Conservation (phyloP, 345 rosid species). For the Populus ilicifolia region DNA sequence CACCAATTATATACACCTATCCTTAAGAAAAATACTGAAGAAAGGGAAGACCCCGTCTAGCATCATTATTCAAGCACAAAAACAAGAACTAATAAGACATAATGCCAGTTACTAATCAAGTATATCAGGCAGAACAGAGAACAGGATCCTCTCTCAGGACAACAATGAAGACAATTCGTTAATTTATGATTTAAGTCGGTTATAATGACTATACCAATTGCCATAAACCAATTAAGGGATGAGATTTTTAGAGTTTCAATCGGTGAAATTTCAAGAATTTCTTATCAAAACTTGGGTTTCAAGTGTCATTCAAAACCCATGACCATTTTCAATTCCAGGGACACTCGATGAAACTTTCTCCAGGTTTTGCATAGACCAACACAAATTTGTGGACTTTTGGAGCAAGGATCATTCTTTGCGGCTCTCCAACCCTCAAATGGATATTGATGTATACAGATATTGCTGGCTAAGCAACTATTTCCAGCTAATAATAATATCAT, state of each 20-base stretch:
- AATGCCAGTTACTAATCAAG: background rate
- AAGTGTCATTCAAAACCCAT: background rate
- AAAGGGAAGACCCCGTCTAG: background rate
- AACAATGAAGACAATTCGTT: background rate
- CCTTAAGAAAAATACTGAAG: background rate
- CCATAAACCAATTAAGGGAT: background rate
- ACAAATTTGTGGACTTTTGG: background rate
- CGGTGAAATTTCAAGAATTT: background rate
- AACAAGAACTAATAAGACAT: background rate
- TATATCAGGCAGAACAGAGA: background rate
- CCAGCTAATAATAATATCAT: background rate
- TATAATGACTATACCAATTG: background rate
- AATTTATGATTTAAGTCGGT: background rate
- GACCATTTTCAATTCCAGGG: background rate
- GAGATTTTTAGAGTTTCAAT: background rate
- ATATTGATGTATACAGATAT: background rate
- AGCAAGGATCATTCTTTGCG: background rate
- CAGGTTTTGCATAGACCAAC: background rate
- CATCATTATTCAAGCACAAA: background rate
- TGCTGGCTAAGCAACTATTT: background rate
- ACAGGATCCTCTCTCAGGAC: background rate
- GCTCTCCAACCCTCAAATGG: background rate
- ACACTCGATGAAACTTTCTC: background rate
- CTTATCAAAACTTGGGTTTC: background rate
- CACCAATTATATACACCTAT: conserved; percentile 75